These are phyloP conservation scores for Cyclotella baltica DNA, from an alignment of 108 stramenopile genomes.

Conservation along the genomic window DNA sequence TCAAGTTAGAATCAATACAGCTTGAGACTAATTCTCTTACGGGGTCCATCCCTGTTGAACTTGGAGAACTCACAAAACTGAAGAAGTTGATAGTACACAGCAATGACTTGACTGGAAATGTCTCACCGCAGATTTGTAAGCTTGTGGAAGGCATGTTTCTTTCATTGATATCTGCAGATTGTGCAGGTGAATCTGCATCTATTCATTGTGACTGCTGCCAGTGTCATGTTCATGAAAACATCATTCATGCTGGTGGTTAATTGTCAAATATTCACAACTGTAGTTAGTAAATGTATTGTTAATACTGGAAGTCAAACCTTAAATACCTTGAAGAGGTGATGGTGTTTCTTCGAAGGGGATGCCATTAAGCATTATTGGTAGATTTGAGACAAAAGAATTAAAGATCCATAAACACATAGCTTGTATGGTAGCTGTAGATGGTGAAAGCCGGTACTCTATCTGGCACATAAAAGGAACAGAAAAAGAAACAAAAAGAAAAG, in stretches of 20 bases:
- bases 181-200: constrained; percentile 40
- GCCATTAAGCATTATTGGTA: too few relatives aligned
- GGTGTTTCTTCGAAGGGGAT: neutral
- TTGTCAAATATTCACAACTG: neutral
- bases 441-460: too few relatives aligned
- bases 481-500: too few relatives aligned
- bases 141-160: constrained; percentile 43
- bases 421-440: too few relatives aligned
- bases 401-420: too few relatives aligned
- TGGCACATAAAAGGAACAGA: too few relatives aligned
- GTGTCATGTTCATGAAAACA: constrained; percentile 43
- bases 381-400: too few relatives aligned
- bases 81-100: constrained; percentile 47
- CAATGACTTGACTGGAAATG: constrained; percentile 35
- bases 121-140: constrained; percentile 34
- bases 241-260: constrained; percentile 13
- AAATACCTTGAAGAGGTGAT: too few relatives aligned
- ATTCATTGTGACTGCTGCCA: constrained; percentile 46
- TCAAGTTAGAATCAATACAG: constrained; percentile 53
- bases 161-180: constrained; percentile 45
- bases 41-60: constrained; percentile 40
- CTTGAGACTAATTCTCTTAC: constrained; percentile 50
- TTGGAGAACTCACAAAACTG: constrained; percentile 48
- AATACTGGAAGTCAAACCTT: too few relatives aligned
- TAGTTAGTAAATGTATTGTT: too few relatives aligned